Percentiles rank a stretch among this genome's conserved stretches.
Evolutionary conservation across 2,329 filamentous ascomycete species (phyloP).

Genomic region (Fusarium papillatum): DNA sequence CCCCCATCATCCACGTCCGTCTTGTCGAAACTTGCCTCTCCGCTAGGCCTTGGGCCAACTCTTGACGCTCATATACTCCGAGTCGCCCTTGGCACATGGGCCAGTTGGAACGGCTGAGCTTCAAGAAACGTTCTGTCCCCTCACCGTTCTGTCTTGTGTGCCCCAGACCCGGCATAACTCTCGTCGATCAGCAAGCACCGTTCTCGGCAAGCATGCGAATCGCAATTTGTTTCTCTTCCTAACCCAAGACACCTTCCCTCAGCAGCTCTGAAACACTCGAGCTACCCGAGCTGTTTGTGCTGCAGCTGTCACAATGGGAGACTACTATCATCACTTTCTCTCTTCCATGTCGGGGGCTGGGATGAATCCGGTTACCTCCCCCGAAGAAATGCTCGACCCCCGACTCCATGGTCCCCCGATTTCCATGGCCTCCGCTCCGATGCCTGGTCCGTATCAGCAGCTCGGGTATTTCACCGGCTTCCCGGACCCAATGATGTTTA

Average conservation of each 20-base stretch:
- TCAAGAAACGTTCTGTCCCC: conserved; percentile 15
- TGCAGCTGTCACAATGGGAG: conserved; percentile 58
- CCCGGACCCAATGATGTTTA: conserved; percentile 63
- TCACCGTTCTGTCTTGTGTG: conserved; percentile 13
- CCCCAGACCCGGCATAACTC: conserved; percentile 2
- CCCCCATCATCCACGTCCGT: conserved; percentile 12
- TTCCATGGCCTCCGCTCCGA: conserved; percentile 47
- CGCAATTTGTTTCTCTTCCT: conserved; percentile 13
- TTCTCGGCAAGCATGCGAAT: conserved; percentile 40
- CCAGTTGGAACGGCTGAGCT: conserved; percentile 13
- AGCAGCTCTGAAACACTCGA: conserved; percentile 21
- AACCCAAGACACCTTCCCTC: conserved; percentile 13
- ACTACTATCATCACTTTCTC: conserved; percentile 69
- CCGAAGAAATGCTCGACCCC: conserved; percentile 56
- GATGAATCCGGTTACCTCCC: conserved; percentile 52
- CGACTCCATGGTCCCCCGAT: conserved; percentile 50
- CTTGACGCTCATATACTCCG: conserved; percentile 23
- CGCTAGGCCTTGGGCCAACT: conserved; percentile 4
- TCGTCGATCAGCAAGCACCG: conserved; percentile 20
- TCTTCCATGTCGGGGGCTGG: conserved; percentile 64
- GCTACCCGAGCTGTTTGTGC: conserved; percentile 10
- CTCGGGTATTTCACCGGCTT: conserved; percentile 65
- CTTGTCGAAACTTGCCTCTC: conserved; percentile 15
- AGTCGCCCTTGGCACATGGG: conserved; percentile 14
- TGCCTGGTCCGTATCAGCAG: conserved; percentile 60